These are phyloP conservation scores for Aureobasidium sp. DNA, from an alignment of 2,329 filamentous ascomycete genomes.

Conservation along the genomic window DNA sequence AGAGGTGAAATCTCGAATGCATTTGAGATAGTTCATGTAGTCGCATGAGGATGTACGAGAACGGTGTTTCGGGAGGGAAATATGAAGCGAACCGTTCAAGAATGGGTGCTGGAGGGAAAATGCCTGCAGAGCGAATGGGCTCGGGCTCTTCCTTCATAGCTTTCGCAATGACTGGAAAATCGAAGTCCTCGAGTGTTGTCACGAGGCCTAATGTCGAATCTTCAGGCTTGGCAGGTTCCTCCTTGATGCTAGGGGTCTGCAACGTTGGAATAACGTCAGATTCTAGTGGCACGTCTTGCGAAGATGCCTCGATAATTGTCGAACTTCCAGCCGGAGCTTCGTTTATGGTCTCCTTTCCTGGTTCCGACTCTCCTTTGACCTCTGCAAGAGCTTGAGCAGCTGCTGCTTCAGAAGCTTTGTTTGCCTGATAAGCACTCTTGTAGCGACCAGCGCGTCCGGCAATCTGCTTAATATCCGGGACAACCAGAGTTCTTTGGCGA, in stretches of 20 bases:
- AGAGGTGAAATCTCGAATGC: slow-evolving; percentile 64
- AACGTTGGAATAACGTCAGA: not conserved
- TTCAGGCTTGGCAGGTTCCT: not conserved
- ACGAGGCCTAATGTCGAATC: slow-evolving; percentile 60
- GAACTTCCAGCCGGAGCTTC: not conserved
- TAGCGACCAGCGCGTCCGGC: slow-evolving; percentile 86
- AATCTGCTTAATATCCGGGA: slow-evolving; percentile 89
- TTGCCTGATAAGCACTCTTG: slow-evolving; percentile 59
- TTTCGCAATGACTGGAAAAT: slow-evolving; percentile 55
- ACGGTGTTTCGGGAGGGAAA: slow-evolving; percentile 72
- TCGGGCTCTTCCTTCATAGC: slow-evolving; percentile 59
- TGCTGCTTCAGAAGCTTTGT: slow-evolving; percentile 21
- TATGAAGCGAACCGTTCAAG: slow-evolving; percentile 73
- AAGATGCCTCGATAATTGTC: not conserved
- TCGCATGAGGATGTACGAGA: slow-evolving; percentile 73
- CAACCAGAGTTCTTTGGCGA: slow-evolving; percentile 51
- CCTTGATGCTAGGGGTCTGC: not conserved
- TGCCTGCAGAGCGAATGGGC: slow-evolving; percentile 62
- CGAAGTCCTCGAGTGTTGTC: slow-evolving; percentile 66
- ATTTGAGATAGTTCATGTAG: slow-evolving; percentile 62
- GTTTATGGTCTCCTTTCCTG: slow-evolving; percentile 3
- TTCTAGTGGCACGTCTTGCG: not conserved
- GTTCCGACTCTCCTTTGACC: slow-evolving; percentile 22
- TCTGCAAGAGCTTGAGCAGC: slow-evolving; percentile 24
- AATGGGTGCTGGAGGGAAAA: slow-evolving; percentile 64